Conservation (phyloP, 371 early-diverging fungal species). For the Rhizopus microsporus region DNA sequence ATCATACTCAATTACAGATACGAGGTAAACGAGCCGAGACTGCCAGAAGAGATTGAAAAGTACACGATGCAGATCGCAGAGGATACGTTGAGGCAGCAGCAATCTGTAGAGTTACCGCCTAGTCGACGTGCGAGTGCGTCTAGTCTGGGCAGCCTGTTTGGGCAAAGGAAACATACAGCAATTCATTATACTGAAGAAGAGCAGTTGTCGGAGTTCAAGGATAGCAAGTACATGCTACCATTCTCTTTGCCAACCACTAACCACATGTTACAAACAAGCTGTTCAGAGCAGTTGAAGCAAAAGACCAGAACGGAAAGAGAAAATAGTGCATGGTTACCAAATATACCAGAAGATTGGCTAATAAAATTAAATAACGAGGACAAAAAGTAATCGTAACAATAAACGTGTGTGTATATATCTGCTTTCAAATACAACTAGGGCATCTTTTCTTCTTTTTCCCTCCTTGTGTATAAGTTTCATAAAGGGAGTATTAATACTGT, state of each 20-base stretch:
- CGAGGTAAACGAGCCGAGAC: constrained; percentile 74
- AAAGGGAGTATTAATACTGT: too few relatives aligned
- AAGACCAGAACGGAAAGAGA: constrained; percentile 32
- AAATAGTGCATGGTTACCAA: constrained; percentile 35
- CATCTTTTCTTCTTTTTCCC: not conserved
- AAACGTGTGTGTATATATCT: not conserved
- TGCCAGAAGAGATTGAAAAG: constrained; percentile 72
- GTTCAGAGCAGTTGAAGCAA: constrained; percentile 21
- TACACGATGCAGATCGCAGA: constrained; percentile 71
- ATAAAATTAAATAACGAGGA: constrained; percentile 32
- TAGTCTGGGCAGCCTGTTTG: constrained; percentile 34
- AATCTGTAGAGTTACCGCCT: constrained; percentile 29
- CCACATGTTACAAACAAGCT: constrained; percentile 18
- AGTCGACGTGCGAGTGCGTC: constrained; percentile 35
- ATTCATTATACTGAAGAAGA: constrained; percentile 22
- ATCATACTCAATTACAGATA: constrained; percentile 79
- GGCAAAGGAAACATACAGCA: not conserved
- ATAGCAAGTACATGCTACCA: constrained; percentile 53
- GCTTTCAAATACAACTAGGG: not conserved
- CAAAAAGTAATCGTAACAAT: too few relatives aligned
- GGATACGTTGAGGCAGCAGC: constrained; percentile 49
- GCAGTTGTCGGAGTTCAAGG: constrained; percentile 43
- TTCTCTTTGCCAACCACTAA: constrained; percentile 51
- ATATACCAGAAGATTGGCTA: constrained; percentile 55
- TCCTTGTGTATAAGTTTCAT: too few relatives aligned